Evolutionary conservation across 495 filamentous ascomycete genomes (phyloP), one percentile per base, ranked within the genome.

Genomic region (Cenococcum geophilum): DNA sequence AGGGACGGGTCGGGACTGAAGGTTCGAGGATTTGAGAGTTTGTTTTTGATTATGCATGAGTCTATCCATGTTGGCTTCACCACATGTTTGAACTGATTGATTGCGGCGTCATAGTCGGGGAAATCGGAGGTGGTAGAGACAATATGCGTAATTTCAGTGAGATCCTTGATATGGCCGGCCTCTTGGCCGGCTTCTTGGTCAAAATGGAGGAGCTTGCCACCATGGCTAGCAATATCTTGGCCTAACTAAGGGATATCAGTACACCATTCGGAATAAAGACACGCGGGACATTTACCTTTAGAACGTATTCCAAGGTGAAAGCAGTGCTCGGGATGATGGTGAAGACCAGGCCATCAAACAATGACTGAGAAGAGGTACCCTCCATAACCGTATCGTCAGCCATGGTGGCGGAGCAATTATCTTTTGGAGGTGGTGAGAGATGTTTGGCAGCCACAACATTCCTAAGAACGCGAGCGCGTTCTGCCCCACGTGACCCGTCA

Each of bases 1-100:
- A 96, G 84, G 42, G 86, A 79, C 8, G 93, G 92, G 67, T 99
- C 95, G 0, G 93, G 93, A 45, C 86, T 96, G 68, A 84, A 95
- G 20, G 89, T 88, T 25, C 92, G 82, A 16, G 89, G 80, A 63
- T 89, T 91, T 48, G 84, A 84, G n/a, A 86, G 73, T 64, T 86
- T 88, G 18, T 75, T 75, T 64, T 87, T 91, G 1, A 76, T 65
- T 12, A 96, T 66, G 12, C 86, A 89, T 18, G 76, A 75, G 3
- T 79, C 79, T 58, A 95, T 80, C 93, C 93, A 99, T 54, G 82
- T 78, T 5, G 90, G 82, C 57, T 83, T 92, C 8, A 97, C 86
- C 3, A 97, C 86, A n/a, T 89, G 83, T 27, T 90, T 87, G 76
- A 95, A 84, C 48, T 81, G 75, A 52, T 87, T 82, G 62, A 82